Base-by-base conservation (phyloP, 164 flowering plant genomes). In the Santalum album region DNA sequence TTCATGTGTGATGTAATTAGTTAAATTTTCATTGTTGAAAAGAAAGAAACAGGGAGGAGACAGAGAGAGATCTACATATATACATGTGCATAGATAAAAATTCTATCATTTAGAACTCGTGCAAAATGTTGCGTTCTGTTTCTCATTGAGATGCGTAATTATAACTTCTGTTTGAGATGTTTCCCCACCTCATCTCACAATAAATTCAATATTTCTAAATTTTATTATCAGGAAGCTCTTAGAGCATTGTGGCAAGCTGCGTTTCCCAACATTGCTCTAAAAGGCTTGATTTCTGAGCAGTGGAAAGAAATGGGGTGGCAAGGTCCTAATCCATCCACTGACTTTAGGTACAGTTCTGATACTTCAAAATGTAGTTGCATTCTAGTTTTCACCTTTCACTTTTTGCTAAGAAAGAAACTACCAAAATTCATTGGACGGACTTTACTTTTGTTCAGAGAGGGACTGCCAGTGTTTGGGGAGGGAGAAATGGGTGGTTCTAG, bases 291-390 rank as follows among this genome's bases (percentile, higher is more conserved):
- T 42, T 86, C 99, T 34, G 96, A 89, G 44, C 99, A 92, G 59
- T 92, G 99, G 99, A 92, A 92, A 73, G 91, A 89, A 9, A 89
- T 92, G 99, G 99, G 99, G 25, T 92, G 99, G 99, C 99, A 92
- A 73, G 99, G 99, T 56, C 67, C 82, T 56, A 92, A 92, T 78
- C 99, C 99, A 51, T 83, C 99, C 46, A 92, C 99, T 25, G 99
- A 92, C 72, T 92, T 92, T 67, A 81, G 99, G 99, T 92, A 68
- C 45, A 54, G 12, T 52, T 59, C 12, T 50, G 18, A 16, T 3
- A 17, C 35, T 50, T 25, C 20, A 15, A 38, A 9, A 10, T 9
- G 42, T 3, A 15, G 4, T 38, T 15, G 17, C 42, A 38, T 15
- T 1, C 17, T 38, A 9, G 14, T 15, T 10, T 14, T 1, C 16